Conservation (phyloP, 2,329 filamentous ascomycete species). For the Claviceps sp. region DNA sequence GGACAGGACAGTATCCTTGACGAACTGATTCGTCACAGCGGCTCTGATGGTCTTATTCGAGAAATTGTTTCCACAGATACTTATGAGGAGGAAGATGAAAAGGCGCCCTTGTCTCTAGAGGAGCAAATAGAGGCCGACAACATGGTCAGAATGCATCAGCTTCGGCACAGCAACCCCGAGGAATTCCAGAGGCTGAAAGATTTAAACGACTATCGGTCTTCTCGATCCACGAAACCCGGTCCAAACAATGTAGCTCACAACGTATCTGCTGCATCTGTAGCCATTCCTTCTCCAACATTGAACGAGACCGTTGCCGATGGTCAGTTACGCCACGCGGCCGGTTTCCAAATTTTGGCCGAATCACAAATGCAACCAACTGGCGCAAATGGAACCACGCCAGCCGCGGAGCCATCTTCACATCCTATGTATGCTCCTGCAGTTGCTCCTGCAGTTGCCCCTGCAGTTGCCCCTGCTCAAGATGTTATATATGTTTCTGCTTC, state of each 20-base stretch:
- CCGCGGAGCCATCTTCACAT: background rate
- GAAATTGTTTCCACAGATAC: constrained; percentile 56
- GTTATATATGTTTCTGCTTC: background rate
- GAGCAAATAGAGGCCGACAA: constrained; percentile 42
- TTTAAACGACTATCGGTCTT: background rate
- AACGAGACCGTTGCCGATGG: background rate
- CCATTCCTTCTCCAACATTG: background rate
- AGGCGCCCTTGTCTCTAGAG: constrained; percentile 39
- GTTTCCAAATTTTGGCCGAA: background rate
- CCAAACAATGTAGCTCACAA: background rate
- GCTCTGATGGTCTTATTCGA: constrained; percentile 25
- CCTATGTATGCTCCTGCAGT: no score
- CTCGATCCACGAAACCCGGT: background rate
- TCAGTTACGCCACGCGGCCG: background rate
- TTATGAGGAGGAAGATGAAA: constrained; percentile 56
- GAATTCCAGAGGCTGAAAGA: constrained; percentile 15
- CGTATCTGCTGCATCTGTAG: background rate
- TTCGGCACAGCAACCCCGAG: constrained; percentile 20
- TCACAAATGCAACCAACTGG: background rate
- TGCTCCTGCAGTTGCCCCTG: no score
- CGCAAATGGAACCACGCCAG: background rate
- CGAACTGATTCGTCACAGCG: constrained; percentile 25
- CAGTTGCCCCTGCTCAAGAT: no score
- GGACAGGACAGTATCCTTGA: constrained; percentile 53
- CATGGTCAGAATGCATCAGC: constrained; percentile 19